Evolutionary conservation across 108 stramenopile species (phyloP).

Genomic region (Stephanodiscus minutulus): DNA sequence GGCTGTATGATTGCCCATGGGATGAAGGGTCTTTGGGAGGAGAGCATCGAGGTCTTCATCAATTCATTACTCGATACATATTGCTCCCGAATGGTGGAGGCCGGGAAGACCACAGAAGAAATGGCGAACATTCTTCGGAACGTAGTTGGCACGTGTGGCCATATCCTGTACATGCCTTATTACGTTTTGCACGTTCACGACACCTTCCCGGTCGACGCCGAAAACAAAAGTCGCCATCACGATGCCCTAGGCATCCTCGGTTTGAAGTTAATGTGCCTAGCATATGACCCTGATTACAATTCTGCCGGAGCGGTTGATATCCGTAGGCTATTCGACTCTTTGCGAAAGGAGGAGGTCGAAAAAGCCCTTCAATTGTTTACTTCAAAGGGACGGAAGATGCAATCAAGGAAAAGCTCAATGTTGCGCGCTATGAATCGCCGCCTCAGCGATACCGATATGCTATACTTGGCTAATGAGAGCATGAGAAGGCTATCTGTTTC

Average conservation of each 20-base stretch:
- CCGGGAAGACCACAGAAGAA: conserved; percentile 19
- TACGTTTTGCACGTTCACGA: conserved; percentile 22
- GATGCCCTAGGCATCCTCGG: conserved; percentile 41
- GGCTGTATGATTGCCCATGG: conserved; percentile 40
- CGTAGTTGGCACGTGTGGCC: conserved; percentile 24
- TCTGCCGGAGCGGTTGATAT: conserved; percentile 16
- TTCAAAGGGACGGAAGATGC: conserved; percentile 6
- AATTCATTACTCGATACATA: conserved; percentile 33
- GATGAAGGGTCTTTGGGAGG: conserved; percentile 14
- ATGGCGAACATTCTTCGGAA: conserved; percentile 24
- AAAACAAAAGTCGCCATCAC: conserved; percentile 5
- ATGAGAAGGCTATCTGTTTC: too few relatives aligned
- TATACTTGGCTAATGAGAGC: conserved; percentile 1
- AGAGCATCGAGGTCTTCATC: conserved; percentile 17
- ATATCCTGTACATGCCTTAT: conserved; percentile 24
- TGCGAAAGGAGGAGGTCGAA: conserved; percentile 25
- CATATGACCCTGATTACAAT: conserved; percentile 24
- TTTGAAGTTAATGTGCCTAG: conserved; percentile 31
- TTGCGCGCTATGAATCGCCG: conserved; percentile 28
- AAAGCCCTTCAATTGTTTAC: neutral
- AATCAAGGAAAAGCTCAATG: conserved; percentile 27
- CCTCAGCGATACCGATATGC: conserved; percentile 28
- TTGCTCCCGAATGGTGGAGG: conserved; percentile 24
- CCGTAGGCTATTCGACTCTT: conserved; percentile 1
- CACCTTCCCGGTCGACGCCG: conserved; percentile 18